phyloP scores from a whole-genome alignment of 1,284 basidiomycete species.

The Tilletia caries region DNA sequence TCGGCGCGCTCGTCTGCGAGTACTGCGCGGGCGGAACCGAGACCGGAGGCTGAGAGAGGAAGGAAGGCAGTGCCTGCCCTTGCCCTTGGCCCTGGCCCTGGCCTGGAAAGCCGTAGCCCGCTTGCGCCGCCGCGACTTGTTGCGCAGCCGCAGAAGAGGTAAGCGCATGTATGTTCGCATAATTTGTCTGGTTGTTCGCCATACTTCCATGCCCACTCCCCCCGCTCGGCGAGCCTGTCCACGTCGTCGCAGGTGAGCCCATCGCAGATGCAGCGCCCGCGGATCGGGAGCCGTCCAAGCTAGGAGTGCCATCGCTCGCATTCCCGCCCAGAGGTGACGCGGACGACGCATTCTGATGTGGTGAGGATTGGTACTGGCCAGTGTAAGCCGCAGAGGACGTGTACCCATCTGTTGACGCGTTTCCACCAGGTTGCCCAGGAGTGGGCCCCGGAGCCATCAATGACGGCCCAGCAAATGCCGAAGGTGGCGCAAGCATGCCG shows the following conservation, averaged over 20 bases:
- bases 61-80: background rate
- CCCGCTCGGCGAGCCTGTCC: conserved; percentile 20
- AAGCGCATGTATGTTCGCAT: background rate
- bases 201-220: conserved; percentile 28
- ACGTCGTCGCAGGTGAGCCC: background rate
- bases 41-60: background rate
- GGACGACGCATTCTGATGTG: background rate
- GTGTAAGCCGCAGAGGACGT: background rate
- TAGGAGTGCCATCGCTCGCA: conserved; percentile 4
- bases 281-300: conserved; percentile 3
- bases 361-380: background rate
- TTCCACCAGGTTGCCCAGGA: conserved; percentile 11
- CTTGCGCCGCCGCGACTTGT: background rate
- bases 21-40: conserved; percentile 29
- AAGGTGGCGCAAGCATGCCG: conserved; percentile 40
- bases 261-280: background rate
- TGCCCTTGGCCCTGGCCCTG: background rate
- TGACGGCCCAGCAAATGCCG: background rate
- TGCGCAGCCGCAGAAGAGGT: background rate
- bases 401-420: too few relatives aligned
- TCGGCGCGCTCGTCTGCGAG: conserved; percentile 24
- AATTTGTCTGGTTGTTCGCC: conserved; percentile 23
- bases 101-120: background rate
- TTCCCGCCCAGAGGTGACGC: background rate
- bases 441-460: background rate